Conservation (phyloP, 768 basidiomycete species). For the Mycena venus region DNA sequence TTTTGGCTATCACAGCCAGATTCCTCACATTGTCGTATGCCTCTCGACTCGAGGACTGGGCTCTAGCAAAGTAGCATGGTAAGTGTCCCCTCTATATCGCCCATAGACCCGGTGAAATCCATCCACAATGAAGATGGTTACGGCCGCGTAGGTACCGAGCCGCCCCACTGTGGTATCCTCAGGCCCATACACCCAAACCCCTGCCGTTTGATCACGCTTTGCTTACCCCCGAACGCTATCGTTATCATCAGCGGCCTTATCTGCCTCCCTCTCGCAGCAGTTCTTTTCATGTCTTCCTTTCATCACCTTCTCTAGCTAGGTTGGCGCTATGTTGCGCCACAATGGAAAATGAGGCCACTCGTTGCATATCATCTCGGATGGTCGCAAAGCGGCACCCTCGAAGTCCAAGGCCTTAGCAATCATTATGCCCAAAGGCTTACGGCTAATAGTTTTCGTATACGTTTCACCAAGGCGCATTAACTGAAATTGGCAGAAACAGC, state of each 20-base stretch:
- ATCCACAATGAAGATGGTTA: neutral
- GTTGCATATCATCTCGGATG: too few relatives aligned
- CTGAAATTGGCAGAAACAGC: constrained; percentile 21
- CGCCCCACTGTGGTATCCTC: neutral
- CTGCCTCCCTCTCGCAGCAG: neutral
- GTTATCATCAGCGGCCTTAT: neutral
- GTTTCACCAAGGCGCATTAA: constrained; percentile 36
- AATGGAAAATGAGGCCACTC: too few relatives aligned
- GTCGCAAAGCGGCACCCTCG: too few relatives aligned
- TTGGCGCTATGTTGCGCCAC: too few relatives aligned
- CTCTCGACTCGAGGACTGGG: neutral
- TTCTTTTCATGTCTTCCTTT: neutral
- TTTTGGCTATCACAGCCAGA: neutral
- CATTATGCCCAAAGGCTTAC: too few relatives aligned
- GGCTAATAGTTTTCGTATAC: too few relatives aligned
- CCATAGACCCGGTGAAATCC: neutral
- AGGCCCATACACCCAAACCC: neutral
- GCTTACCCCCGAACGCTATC: neutral
- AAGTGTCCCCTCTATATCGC: neutral
- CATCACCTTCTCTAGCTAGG: too few relatives aligned
- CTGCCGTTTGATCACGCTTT: neutral
- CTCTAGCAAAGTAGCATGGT: neutral
- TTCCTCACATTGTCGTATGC: neutral
- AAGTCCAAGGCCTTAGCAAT: too few relatives aligned
- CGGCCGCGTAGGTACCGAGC: neutral